Base-by-base conservation (phyloP, 2,329 filamentous ascomycete species). In the Cytospora chrysosperma region DNA sequence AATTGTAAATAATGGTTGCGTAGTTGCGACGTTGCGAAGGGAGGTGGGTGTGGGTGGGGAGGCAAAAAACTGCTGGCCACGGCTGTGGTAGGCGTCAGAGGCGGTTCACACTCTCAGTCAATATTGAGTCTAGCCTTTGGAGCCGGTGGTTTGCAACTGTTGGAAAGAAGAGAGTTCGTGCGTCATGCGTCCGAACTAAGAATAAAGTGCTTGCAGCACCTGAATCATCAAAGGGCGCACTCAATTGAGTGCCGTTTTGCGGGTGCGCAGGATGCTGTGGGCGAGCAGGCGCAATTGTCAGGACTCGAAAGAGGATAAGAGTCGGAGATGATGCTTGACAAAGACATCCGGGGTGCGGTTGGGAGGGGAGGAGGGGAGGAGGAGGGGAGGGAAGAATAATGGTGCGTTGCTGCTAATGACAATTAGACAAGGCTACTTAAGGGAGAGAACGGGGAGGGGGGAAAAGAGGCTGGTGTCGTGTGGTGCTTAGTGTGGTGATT, bases 151-250 rank as follows among this genome's bases (percentile, higher is more conserved):
- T 47, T 47, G 43, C 43, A 24, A 47, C 43, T 24, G 43, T 47
- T 24, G n/a, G 10, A 47, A 24, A 47, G 43, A 47, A 24, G n/a
- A 47, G n/a, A n/a, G n/a, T 13, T 54, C 17, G 17, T 61, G 51
- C n/a, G 13, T 24, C 51, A 34, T 37, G 51, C 30, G 37, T 27
- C 21, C 43, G 51, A 27, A 19, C 28, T 40, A 52, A 37, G 51
- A n/a, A 61, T 61, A 61, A 61, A 61, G 58, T 61, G 58, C 50
- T 61, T 61, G 58, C 58, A 61, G 51, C 26, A 49, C 50, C 21
- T 32, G 58, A 43, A 40, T 40, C 53, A 54, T 55, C 58, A 27
- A 52, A 30, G 50, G 26, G 27, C 24, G 50, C 50, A 52, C 50
- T 52, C 43, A 47, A 47, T 47, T 40, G 37, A 40, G 17, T 19